phyloP scores from a whole-genome alignment of 331 rosid genomes.

The Acacia pycnantha region DNA sequence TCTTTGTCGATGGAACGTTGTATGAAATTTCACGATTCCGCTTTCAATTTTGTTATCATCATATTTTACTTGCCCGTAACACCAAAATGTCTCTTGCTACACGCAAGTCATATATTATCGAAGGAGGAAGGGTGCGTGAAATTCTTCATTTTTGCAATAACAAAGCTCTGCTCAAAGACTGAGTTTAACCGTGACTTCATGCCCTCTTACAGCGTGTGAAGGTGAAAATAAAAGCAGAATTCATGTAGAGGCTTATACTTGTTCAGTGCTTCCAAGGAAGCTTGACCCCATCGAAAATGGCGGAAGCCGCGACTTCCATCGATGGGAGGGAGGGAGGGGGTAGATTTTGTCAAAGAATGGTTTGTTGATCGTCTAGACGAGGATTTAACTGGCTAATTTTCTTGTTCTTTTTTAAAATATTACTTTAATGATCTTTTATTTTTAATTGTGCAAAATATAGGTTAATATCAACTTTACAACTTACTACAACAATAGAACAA shows the following conservation, averaged over 20 bases:
- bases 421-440: neutral
- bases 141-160: neutral
- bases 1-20: neutral
- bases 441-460: neutral
- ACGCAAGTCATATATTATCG: neutral
- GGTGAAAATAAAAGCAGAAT: neutral
- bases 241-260: neutral
- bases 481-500: neutral
- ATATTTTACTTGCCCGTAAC: neutral
- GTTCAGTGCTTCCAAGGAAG: neutral
- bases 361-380: neutral
- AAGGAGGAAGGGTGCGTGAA: neutral
- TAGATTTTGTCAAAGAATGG: neutral
- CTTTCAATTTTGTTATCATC: neutral
- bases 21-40: slow-evolving; percentile 15
- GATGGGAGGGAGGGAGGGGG: neutral
- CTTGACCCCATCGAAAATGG: neutral
- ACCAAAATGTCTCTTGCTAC: neutral
- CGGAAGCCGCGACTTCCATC: neutral
- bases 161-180: neutral
- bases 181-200: neutral
- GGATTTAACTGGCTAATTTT: neutral
- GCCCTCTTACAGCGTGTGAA: neutral
- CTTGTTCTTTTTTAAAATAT: neutral
- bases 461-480: neutral